phyloP scores from a whole-genome alignment of 306 rosid species.

The Elaeagnus macrophylla region DNA sequence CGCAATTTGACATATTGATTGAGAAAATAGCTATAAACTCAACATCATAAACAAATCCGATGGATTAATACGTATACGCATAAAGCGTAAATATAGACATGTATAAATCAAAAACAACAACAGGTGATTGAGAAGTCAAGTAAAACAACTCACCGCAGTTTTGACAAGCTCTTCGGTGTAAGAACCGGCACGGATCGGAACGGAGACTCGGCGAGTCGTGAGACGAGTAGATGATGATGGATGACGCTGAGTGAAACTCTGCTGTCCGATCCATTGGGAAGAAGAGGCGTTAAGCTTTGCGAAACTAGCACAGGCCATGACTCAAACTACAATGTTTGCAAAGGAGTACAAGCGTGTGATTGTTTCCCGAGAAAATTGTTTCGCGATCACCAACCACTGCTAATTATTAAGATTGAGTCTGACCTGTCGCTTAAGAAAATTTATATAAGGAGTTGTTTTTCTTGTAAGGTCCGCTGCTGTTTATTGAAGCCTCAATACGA shows the following conservation, averaged over 20 bases:
- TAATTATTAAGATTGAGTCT: too few relatives aligned
- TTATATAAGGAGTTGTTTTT: too few relatives aligned
- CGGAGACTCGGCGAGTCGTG: conserved; percentile 41
- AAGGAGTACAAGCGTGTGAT: conserved; percentile 12
- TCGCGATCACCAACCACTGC: not conserved
- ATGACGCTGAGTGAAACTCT: conserved; percentile 44
- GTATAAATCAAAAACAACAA: too few relatives aligned
- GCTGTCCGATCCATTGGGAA: conserved; percentile 63
- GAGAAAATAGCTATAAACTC: too few relatives aligned
- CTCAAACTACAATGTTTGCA: conserved; percentile 1
- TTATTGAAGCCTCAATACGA: too few relatives aligned
- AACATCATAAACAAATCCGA: too few relatives aligned
- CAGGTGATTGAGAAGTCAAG: too few relatives aligned
- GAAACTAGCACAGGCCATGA: conserved; percentile 60
- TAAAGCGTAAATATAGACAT: too few relatives aligned
- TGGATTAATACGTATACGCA: too few relatives aligned
- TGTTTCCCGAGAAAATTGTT: not conserved
- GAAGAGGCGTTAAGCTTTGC: conserved; percentile 58
- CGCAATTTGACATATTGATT: too few relatives aligned
- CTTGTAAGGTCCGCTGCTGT: too few relatives aligned
- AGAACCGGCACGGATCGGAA: conserved; percentile 82
- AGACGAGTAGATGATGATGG: conserved; percentile 46
- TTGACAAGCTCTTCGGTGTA: conserved; percentile 75
- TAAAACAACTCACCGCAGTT: conserved; percentile 63
- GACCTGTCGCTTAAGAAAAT: too few relatives aligned